Conservation (phyloP, 768 basidiomycete genomes). For the Tricholoma terreum region DNA sequence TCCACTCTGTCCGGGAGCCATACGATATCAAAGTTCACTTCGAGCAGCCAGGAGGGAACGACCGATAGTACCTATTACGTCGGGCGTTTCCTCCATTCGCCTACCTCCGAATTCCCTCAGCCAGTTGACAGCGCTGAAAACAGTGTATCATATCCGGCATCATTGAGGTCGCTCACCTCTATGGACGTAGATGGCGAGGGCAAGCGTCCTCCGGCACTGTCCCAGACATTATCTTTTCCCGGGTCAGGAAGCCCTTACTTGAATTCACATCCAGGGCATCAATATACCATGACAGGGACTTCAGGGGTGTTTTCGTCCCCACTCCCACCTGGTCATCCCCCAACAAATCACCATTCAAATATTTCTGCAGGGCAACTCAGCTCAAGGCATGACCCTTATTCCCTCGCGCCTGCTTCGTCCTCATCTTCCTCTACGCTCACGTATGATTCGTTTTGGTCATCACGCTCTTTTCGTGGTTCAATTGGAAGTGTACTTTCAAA, state of each 20-base stretch:
- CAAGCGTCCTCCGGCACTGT: conserved; percentile 9
- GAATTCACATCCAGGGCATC: neutral
- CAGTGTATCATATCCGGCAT: neutral
- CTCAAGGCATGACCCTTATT: conserved; percentile 6
- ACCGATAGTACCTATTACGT: neutral
- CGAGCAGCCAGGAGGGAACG: conserved; percentile 1
- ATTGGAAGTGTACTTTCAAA: conserved; percentile 6
- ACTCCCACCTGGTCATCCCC: neutral
- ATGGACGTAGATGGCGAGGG: conserved; percentile 13
- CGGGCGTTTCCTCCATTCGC: neutral
- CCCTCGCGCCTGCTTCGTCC: conserved; percentile 3
- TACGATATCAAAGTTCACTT: conserved; percentile 1
- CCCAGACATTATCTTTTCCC: conserved; percentile 3
- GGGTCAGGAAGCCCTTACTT: conserved; percentile 2
- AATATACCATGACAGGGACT: neutral
- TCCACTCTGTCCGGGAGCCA: conserved; percentile 10
- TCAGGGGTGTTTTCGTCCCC: conserved; percentile 1
- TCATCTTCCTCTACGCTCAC: conserved; percentile 40
- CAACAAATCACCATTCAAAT: conserved; percentile 13
- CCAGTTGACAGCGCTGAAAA: neutral
- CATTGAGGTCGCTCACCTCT: conserved; percentile 9
- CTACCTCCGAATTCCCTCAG: neutral
- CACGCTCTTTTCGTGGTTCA: conserved; percentile 27
- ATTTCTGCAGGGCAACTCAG: conserved; percentile 7
- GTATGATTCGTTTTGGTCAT: conserved; percentile 65